Percentiles rank a stretch among this genome's conserved stretches.
Conservation (phyloP, 2,329 filamentous ascomycete species). For the Neoscytalidium dimidiatum region DNA sequence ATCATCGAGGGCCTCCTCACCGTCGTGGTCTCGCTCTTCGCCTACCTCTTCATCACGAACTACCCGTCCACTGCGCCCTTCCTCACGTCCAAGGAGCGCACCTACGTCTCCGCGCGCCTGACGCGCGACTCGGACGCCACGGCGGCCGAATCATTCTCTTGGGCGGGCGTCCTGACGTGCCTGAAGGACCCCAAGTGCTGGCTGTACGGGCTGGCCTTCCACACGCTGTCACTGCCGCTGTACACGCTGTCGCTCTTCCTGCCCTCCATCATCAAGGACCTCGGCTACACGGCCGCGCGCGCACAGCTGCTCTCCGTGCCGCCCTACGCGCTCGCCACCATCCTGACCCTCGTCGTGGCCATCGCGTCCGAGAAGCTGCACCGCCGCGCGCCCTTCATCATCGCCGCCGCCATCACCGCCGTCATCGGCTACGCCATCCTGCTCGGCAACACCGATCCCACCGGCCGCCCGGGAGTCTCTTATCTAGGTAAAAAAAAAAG, state of each 20-base stretch:
- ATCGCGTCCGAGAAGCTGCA: slow-evolving; percentile 34
- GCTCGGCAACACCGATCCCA: slow-evolving; percentile 32
- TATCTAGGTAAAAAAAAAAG: slow-evolving; percentile 28
- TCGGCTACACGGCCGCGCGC: slow-evolving; percentile 44
- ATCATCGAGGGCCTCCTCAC: slow-evolving; percentile 41
- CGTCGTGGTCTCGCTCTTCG: slow-evolving; percentile 33
- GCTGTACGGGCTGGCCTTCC: slow-evolving; percentile 71
- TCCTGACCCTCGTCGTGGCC: slow-evolving; percentile 39
- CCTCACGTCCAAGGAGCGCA: slow-evolving; percentile 53
- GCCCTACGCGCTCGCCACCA: slow-evolving; percentile 42
- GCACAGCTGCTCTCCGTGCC: slow-evolving; percentile 51
- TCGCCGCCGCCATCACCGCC: slow-evolving; percentile 32
- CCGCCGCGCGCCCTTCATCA: slow-evolving; percentile 38
- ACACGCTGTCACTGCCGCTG: slow-evolving; percentile 65
- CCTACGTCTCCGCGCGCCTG: slow-evolving; percentile 63
- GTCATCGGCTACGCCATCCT: slow-evolving; percentile 43
- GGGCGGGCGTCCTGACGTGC: slow-evolving; percentile 65
- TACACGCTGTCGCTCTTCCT: slow-evolving; percentile 42
- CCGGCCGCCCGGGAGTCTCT: slow-evolving; percentile 36
- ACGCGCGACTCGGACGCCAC: slow-evolving; percentile 70
- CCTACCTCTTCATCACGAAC: slow-evolving; percentile 65
- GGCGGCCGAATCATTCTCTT: slow-evolving; percentile 67
- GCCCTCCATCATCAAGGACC: slow-evolving; percentile 53
- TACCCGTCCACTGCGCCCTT: slow-evolving; percentile 63
- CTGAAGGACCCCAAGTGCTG: slow-evolving; percentile 69